Conservation (phyloP, 345 rosid species). For the Salix brachista region DNA sequence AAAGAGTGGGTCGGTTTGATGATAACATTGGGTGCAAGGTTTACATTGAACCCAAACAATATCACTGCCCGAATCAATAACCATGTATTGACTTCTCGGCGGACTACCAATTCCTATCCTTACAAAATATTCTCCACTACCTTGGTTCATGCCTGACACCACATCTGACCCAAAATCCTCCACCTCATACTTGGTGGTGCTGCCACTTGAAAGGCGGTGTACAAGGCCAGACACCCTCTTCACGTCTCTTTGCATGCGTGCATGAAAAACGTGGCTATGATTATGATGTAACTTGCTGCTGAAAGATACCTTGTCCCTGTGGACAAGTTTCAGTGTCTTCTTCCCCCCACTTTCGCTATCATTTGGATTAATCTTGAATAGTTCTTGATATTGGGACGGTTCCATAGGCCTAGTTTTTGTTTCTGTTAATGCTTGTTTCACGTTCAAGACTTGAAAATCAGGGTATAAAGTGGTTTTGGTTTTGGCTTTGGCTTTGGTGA, state of each 20-base stretch:
- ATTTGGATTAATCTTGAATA: conserved; percentile 5
- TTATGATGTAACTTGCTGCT: conserved; percentile 23
- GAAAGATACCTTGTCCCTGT: conserved; percentile 50
- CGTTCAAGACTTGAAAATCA: conserved; percentile 46
- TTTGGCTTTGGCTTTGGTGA: background rate
- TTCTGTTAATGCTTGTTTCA: conserved; percentile 30
- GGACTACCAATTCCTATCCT: conserved; percentile 94
- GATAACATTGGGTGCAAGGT: conserved; percentile 85
- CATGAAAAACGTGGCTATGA: conserved; percentile 49
- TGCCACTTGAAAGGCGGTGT: conserved; percentile 41
- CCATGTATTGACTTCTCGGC: conserved; percentile 77
- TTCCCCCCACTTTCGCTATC: background rate
- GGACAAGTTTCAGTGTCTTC: conserved; percentile 54
- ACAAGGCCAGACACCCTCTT: conserved; percentile 51
- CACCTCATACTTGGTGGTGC: conserved; percentile 5
- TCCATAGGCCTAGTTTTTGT: conserved; percentile 20
- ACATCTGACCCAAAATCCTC: conserved; percentile 83
- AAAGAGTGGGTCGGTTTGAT: conserved; percentile 87
- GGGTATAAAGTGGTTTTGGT: conserved; percentile 29
- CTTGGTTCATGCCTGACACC: conserved; percentile 92
- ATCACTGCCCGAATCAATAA: conserved; percentile 90
- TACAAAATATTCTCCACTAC: conserved; percentile 91
- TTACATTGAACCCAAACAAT: conserved; percentile 98
- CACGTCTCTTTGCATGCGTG: conserved; percentile 63
- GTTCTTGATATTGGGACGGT: conserved; percentile 31